Base-by-base conservation (phyloP, 202 grass and related monocot species). In the Schoenoplectus tabernaemontani region DNA sequence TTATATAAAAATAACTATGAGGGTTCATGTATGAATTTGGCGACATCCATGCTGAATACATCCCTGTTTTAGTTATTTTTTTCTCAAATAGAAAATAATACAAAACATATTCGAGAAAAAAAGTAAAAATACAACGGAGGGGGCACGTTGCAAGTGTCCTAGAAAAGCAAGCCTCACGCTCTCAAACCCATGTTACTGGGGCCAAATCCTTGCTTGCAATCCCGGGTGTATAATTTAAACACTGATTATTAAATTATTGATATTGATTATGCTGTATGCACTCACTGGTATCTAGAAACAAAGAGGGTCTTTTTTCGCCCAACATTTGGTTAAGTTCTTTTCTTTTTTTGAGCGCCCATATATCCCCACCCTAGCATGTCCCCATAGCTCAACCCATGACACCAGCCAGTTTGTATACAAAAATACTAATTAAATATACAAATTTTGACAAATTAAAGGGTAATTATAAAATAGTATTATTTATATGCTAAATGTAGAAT, bases 121-220 rank as follows among this genome's bases (percentile, higher is more conserved):
- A 78, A 78, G 28, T 47, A 59, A 9, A 71, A 5, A 47, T 0
- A 24, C n/a, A n/a, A 70, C 47, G 5, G 16, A 44, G 62, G 76
- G 76, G 76, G 36, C n/a, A n/a, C n/a, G n/a, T n/a, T n/a, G n/a
- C n/a, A n/a, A n/a, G n/a, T n/a, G n/a, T n/a, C n/a, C n/a, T n/a
- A 47, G 76, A 46, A 79, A 59, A 77, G 54, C 42, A 36, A 17
- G 58, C 4, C n/a, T n/a, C n/a, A n/a, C n/a, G n/a, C n/a, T n/a
- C 54, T 39, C 50, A 60, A 79, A 79, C 57, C 57, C 76, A 79
- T 79, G 76, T 79, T 79, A 79, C 20, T 79, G 54, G 76, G 76
- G 10, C 57, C 76, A 62, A 79, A 78, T 79, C 76, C 57, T 79
- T 79, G 57, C 57, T 61, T 79, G 76, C 76, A 79, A 79, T 79